Base-by-base conservation (phyloP, 2,329 filamentous ascomycete species). In the Mollisiaceae sp. region DNA sequence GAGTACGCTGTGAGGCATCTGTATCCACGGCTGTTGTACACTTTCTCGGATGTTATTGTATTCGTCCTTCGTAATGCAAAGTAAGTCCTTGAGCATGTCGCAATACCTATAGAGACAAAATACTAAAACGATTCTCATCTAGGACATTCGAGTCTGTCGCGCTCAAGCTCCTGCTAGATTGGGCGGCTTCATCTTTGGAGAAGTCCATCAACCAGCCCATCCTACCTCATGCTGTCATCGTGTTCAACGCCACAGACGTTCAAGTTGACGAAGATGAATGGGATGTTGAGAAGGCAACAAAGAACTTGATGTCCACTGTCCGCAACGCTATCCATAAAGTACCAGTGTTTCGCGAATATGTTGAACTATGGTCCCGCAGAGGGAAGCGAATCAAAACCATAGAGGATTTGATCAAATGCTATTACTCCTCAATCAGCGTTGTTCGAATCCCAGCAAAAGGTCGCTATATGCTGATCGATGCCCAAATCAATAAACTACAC, bases 181-280 rank as follows among this genome's bases (percentile, higher is more conserved):
- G 83, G 84, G 83, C 82, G 15, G 78, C 78, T 2, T 79, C 82
- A 14, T 81, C 81, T 1, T 75, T 86, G 8, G 83, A 86, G 67
- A 83, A 80, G 65, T 84, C 83, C 0, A 78, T 82, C 52, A 86
- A 86, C 65, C 84, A 86, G 67, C 84, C 84, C 0, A 79, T 82
- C 2, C 77, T 86, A 2, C 84, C 85, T 2, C 82, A 85, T 69
- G 83, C 81, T 6, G 79, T 87, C 60, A 82, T 87, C 50, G 82
- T 82, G 0, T 75, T 86, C 41, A 86, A 86, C 70, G 79, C 78
- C 1, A 77, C 79, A 0, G 78, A 82, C 9, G 70, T 73, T 50
- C 74, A 75, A 45, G 74, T 80, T 3, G 74, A 80, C 39, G 73
- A 75, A n/a, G 68, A 74, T 8, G 75, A 79, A 55, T 85, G 82